A percentile compares a stretch with the other conserved stretches of the same genome.
Evolutionary conservation across 2,329 filamentous ascomycete species (phyloP).

Genomic region (Clonostachys rhizophaga): DNA sequence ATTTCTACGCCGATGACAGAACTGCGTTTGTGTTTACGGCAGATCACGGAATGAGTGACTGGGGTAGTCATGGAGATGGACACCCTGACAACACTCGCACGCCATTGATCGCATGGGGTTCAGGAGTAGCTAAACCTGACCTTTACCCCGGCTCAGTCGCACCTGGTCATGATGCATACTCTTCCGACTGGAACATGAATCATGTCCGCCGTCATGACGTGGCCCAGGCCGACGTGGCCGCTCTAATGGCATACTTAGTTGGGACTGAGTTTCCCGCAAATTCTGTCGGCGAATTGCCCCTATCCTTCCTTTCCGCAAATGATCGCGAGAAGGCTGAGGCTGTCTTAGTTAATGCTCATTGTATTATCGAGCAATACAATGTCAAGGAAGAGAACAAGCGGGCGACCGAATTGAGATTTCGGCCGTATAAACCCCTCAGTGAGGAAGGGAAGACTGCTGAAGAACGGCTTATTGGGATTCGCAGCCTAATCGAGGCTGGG

Average conservation of each 20-base stretch:
- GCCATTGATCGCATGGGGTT: constrained; percentile 88
- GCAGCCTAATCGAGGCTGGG: constrained; percentile 59
- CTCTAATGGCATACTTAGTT: constrained; percentile 89
- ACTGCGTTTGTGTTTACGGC: constrained; percentile 97
- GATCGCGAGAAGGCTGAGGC: constrained; percentile 78
- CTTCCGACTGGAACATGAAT: constrained; percentile 81
- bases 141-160: constrained; percentile 50
- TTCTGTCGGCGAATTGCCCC: constrained; percentile 87
- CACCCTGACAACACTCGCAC: constrained; percentile 97
- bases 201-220: constrained; percentile 85
- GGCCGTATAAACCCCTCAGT: constrained; percentile 68
- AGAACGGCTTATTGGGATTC: constrained; percentile 63
- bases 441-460: constrained; percentile 58
- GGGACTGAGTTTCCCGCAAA: constrained; percentile 92
- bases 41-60: constrained; percentile 98
- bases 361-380: constrained; percentile 91
- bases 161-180: constrained; percentile 87
- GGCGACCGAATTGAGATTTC: constrained; percentile 69
- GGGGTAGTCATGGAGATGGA: constrained; percentile 97
- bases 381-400: constrained; percentile 89
- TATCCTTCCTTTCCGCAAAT: constrained; percentile 72
- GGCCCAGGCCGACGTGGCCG: constrained; percentile 87
- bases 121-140: constrained; percentile 76
- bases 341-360: constrained; percentile 76
- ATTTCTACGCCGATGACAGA: constrained; percentile 79